Conservation (phyloP, 129 eudicot genomes). For the Solidago caesia region DNA sequence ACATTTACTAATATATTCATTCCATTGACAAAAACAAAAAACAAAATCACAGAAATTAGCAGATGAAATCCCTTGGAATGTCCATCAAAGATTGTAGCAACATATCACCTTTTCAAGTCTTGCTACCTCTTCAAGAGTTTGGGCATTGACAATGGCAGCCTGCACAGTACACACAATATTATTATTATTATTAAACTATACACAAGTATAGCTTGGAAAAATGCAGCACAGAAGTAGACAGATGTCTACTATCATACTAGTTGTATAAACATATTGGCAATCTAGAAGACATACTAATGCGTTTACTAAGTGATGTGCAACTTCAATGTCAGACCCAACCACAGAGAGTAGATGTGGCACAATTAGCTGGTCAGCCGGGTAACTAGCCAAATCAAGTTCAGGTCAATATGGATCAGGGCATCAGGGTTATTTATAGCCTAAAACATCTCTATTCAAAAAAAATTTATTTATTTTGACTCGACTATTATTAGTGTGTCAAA, state of each 20-base stretch:
- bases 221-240: conserved; percentile 1
- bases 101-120: conserved; percentile 85
- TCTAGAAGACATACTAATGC: neutral
- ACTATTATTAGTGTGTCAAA: neutral
- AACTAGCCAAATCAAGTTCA: neutral
- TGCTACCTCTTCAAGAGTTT: conserved; percentile 98
- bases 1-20: neutral
- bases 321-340: conserved; percentile 2
- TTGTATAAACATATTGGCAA: neutral
- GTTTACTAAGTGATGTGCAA: conserved; percentile 7
- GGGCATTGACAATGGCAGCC: conserved; percentile 99
- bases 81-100: neutral
- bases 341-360: neutral
- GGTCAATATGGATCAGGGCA: neutral
- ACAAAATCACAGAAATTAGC: neutral
- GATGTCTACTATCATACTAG: neutral
- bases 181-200: too few species aligned
- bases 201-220: neutral
- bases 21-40: neutral
- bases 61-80: neutral
- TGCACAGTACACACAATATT: conserved; percentile 30
- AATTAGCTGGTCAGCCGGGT: neutral
- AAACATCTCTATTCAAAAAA: neutral
- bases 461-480: neutral
- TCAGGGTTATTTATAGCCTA: neutral